phyloP scores from a whole-genome alignment of 169 alveolate species.

The Plasmodium reichenowi region DNA sequence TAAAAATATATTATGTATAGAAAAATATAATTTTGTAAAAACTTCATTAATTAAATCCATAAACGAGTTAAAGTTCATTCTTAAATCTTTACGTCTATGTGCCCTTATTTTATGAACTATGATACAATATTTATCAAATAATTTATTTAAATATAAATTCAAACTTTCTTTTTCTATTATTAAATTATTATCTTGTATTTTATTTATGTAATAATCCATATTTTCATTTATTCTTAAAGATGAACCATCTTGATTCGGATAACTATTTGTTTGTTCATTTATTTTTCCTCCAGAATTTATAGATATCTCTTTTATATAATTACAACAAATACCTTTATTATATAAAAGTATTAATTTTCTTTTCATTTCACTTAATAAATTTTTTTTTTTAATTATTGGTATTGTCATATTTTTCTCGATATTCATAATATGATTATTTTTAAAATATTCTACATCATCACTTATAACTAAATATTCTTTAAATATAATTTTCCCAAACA shows the following conservation, averaged over 20 bases:
- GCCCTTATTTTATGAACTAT: constrained; percentile 26
- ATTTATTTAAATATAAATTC: constrained; percentile 18
- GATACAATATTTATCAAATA: constrained; percentile 21
- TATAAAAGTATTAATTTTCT: constrained; percentile 29
- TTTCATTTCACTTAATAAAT: constrained; percentile 13
- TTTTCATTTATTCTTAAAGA: neutral
- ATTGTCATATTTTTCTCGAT: constrained; percentile 30
- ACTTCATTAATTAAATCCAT: constrained; percentile 69
- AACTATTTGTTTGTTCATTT: neutral
- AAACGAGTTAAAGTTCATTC: constrained; percentile 50
- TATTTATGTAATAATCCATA: neutral
- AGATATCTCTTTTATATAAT: constrained; percentile 32
- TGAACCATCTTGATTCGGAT: neutral
- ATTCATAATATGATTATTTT: constrained; percentile 40
- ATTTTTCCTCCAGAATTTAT: neutral
- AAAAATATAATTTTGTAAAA: constrained; percentile 43
- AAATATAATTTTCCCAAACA: constrained; percentile 35
- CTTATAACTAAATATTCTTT: constrained; percentile 37
- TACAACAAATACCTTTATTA: constrained; percentile 60
- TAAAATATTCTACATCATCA: constrained; percentile 19
- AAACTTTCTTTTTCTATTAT: constrained; percentile 53
- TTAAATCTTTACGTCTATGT: constrained; percentile 43
- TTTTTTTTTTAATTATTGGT: constrained; percentile 35
- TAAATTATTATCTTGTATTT: constrained; percentile 16
- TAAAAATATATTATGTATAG: constrained; percentile 49